Evolutionary conservation across 306 rosid species (phyloP), one percentile per base, ranked within the genome.

Genomic region (Vigna mungo): DNA sequence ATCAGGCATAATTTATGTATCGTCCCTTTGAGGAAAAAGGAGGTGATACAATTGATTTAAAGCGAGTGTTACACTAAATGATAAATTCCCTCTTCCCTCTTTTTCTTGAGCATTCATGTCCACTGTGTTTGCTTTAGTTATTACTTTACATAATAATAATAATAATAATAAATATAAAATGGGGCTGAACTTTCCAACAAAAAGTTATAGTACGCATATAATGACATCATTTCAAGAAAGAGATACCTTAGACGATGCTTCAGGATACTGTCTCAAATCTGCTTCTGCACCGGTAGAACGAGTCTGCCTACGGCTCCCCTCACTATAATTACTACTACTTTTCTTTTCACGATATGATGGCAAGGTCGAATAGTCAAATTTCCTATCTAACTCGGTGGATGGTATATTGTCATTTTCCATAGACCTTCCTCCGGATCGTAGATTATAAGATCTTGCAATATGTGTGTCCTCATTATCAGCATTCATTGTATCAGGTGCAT

Each of bases 221-320:
- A n/a, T 76, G 73, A 78, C 52, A 75, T 6, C 55, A 20, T 14
- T 37, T 12, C n/a, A 68, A 41, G 18, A 56, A 58, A 69, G 49
- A 68, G 71, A 52, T 64, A 83, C 87, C 87, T 84, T 79, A 44
- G 81, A 74, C 6, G 75, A 56, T 47, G 84, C 71, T 15, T 63
- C 84, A 56, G 71, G 51, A 83, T 49, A 30, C 64, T 36, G 78
- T 75, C 78, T 78, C 55, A 47, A 44, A 74, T 79, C 65, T 79
- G 74, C 78, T 39, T 69, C 81, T 51, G 44, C 55, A 52, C 70
- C 78, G 17, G 69, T 25, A 78, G 62, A 61, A 34, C 1, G 80
- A 61, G n/a, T 20, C n/a, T 61, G 75, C 65, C 7, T 32, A 78
- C 83, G 77, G 79, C 83, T 80, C 74, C 81, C 86, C 76, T 82